Evolutionary conservation across 345 rosid genomes (phyloP), one percentile per base, ranked within the genome.

Genomic region (Gossypioides kirkii): DNA sequence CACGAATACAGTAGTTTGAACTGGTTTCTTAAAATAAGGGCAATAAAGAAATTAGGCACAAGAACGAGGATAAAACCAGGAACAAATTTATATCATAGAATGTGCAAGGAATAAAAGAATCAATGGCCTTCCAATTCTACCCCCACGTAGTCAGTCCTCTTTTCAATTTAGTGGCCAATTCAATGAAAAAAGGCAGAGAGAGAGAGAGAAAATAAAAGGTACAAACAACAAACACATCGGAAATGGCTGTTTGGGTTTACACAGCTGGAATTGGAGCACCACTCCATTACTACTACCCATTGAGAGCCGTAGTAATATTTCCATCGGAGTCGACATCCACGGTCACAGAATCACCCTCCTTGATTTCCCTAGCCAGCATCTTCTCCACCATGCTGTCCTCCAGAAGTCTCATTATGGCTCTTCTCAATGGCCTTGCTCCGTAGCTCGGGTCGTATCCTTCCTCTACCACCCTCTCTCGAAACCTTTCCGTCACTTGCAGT

Each of bases 371-470:
- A 32, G 90, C 82, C 23, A 95, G 96, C 99, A 95, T 89, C 80
- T 95, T 95, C 90, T 92, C 97, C 1, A 93, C 98, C 99, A 92
- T 88, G 74, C 91, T 87, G 78, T 92, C 99, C 78, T 95, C 98
- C 42, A 95, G 78, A 18, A 92, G 89, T 80, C 97, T 88, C 98
- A 88, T 92, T 0, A 95, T 90, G 23, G 98, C 99, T 0, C 99
- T 84, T 82, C 98, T 84, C 60, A 91, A 78, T 46, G 98, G 97
- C 83, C 98, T 88, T 0, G 99, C 98, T 1, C 99, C 98, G 13
- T 91, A 95, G 74, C 97, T 91, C 4, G 96, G 99, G 60, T 95
- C 83, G 32, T 88, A 95, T 14, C 99, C 98, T 86, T 95, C 99
- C 1, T 95, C 89, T 0, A 92, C 99, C 62, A 95, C 97, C 80